A percentile compares a stretch with the other conserved stretches of the same genome.
phyloP scores from a whole-genome alignment of 345 rosid species.

The Populus euphratica region DNA sequence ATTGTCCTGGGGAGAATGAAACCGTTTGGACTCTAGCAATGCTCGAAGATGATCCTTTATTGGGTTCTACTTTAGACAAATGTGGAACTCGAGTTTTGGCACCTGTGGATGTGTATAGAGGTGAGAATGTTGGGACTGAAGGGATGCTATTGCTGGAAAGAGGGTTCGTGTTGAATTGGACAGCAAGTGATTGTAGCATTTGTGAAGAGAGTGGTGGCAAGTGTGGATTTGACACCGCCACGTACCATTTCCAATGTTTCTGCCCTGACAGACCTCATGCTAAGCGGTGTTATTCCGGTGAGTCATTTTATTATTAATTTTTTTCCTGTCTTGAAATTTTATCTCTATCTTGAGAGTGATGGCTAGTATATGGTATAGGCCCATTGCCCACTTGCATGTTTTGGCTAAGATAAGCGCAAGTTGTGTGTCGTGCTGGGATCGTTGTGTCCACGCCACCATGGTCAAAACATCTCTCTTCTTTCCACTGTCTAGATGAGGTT shows the following conservation, averaged over 20 bases:
- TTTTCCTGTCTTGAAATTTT: not conserved
- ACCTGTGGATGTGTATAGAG: slow-evolving; percentile 18
- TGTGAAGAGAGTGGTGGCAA: slow-evolving; percentile 41
- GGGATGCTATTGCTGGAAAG: slow-evolving; percentile 14
- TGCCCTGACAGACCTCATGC: slow-evolving; percentile 54
- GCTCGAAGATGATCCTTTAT: slow-evolving; percentile 10
- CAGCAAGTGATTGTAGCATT: slow-evolving; percentile 37
- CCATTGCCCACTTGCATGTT: too few relatives aligned
- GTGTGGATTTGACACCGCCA: slow-evolving; percentile 36
- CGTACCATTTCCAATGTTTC: slow-evolving; percentile 37
- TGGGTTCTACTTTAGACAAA: slow-evolving; percentile 18
- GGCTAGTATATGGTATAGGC: too few relatives aligned
- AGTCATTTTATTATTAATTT: not conserved
- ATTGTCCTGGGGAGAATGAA: not conserved
- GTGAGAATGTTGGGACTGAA: not conserved
- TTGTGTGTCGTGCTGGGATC: too few relatives aligned
- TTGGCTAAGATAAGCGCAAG: too few relatives aligned
- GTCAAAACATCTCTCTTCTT: too few relatives aligned
- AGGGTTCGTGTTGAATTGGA: slow-evolving; percentile 48
- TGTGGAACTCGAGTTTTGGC: slow-evolving; percentile 22
- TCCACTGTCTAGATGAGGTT: too few relatives aligned
- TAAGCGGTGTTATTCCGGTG: slow-evolving; percentile 24
- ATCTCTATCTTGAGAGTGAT: too few relatives aligned
- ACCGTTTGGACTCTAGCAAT: slow-evolving; percentile 19
- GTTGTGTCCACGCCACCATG: too few relatives aligned